phyloP scores from a whole-genome alignment of 257 asterid species.

The Fraxinus americana region DNA sequence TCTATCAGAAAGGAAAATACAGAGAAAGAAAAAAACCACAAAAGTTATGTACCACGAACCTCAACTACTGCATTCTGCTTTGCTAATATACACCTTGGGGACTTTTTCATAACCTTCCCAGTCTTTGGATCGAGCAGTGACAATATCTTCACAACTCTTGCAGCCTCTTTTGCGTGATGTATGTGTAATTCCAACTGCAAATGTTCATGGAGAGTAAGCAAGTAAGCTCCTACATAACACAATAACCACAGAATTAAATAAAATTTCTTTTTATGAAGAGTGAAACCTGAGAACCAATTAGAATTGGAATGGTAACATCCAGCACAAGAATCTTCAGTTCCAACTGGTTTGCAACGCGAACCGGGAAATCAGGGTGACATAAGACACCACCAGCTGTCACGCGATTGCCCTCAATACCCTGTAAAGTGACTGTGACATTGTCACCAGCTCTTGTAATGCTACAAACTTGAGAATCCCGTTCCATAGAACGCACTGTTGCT shows the following conservation, averaged over 20 bases:
- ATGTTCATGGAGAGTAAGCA: not conserved
- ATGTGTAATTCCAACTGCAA: slow-evolving; percentile 86
- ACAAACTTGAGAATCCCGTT: slow-evolving; percentile 63
- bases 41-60: slow-evolving; percentile 44
- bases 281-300: slow-evolving; percentile 88
- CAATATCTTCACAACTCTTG: slow-evolving; percentile 64
- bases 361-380: slow-evolving; percentile 92
- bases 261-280: not conserved
- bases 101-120: slow-evolving; percentile 71
- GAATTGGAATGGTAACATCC: slow-evolving; percentile 63
- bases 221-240: not conserved
- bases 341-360: slow-evolving; percentile 68
- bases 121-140: slow-evolving; percentile 87
- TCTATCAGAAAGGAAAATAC: slow-evolving; percentile 1
- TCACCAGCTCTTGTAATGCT: slow-evolving; percentile 90
- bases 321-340: slow-evolving; percentile 80
- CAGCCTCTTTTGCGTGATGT: slow-evolving; percentile 86
- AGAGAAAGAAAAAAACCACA: not conserved
- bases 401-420: slow-evolving; percentile 68
- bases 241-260: not conserved
- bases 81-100: slow-evolving; percentile 81
- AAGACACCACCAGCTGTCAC: slow-evolving; percentile 83
- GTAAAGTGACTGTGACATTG: slow-evolving; percentile 72
- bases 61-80: slow-evolving; percentile 87
- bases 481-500: slow-evolving; percentile 73